Base-by-base conservation (phyloP, 2,329 filamentous ascomycete genomes). In the Alternaria alternata region DNA sequence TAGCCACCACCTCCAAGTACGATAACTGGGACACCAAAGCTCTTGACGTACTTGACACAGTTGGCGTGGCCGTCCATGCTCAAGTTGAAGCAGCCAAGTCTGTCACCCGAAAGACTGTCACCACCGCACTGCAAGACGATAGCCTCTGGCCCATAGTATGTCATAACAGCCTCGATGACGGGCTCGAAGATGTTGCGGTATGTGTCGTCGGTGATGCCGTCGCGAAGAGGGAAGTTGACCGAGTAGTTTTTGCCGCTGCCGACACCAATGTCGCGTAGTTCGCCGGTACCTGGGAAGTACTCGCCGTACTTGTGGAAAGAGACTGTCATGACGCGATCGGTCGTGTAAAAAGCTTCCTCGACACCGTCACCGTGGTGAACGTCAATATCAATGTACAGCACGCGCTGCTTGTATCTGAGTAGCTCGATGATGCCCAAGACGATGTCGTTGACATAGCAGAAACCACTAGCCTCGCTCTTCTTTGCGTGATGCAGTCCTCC, bases 381-480 rank as follows among this genome's bases (percentile, higher is more conserved):
- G 77, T 96, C 93, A 69, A 96, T 96, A 75, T 96, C 93, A 79
- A 98, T 94, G 80, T 98, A 97, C 62, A 98, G 86, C 7, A 98
- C 94, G 54, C 94, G 90, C 20, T 93, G 89, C 74, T 94, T 88
- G 74, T 90, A 87, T 39, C 92, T 89, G 8, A 98, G 84, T 16
- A 99, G 87, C 78, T 98, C 91, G 43, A 98, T 86, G 71, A 97
- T 95, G 42, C 91, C 93, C 47, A 99, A 86, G 61, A 98, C 95
- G 73, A 98, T 98, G 80, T 99, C 82, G 79, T 99, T 99, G 82
- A 98, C 93, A 81, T 99, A 99, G 82, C 95, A 99, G 81, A 99
- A 99, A 3, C 95, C 95, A 24, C 91, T 94, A 1, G 95, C 94
- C 80, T 97, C 94, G 60, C 90, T 88, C 77, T 94, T 95, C 80